Percentiles rank a stretch among this genome's conserved stretches.
Conservation (phyloP, 768 basidiomycete species). For the Aureoboletus auriporus region DNA sequence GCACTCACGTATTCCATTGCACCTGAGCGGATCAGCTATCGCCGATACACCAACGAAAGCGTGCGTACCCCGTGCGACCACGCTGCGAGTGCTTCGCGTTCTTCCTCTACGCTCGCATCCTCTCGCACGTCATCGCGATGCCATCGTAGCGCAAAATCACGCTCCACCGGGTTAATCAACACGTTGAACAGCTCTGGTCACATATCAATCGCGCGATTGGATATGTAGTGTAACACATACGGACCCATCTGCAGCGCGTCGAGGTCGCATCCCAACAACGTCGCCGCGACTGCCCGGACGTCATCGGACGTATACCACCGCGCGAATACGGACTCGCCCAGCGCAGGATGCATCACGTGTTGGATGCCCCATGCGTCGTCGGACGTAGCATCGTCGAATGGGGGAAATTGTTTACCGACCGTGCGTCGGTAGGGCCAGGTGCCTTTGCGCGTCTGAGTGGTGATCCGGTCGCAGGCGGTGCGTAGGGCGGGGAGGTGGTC, state of each 20-base stretch:
- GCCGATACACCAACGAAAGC: neutral
- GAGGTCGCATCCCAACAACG: conserved; percentile 53
- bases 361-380: conserved; percentile 85
- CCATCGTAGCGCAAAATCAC: conserved; percentile 74
- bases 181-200: conserved; percentile 66
- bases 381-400: conserved; percentile 51
- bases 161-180: conserved; percentile 61
- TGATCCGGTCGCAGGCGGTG: conserved; percentile 48
- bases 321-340: conserved; percentile 56
- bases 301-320: conserved; percentile 62
- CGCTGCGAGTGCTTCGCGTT: conserved; percentile 47
- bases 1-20: conserved; percentile 75
- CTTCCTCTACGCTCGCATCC: conserved; percentile 55
- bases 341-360: conserved; percentile 75
- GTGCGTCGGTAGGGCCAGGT: conserved; percentile 63
- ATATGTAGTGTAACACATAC: neutral
- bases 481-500: conserved; percentile 38
- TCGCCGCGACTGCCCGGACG: conserved; percentile 40
- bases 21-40: conserved; percentile 37
- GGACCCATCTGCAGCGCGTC: conserved; percentile 69
- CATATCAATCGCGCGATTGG: too few relatives aligned
- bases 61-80: conserved; percentile 62
- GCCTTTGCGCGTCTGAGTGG: conserved; percentile 53
- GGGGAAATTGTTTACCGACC: conserved; percentile 78
- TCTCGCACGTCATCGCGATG: conserved; percentile 73